phyloP scores from a whole-genome alignment of 495 filamentous ascomycete species.

The Astrocystis sublimbata region DNA sequence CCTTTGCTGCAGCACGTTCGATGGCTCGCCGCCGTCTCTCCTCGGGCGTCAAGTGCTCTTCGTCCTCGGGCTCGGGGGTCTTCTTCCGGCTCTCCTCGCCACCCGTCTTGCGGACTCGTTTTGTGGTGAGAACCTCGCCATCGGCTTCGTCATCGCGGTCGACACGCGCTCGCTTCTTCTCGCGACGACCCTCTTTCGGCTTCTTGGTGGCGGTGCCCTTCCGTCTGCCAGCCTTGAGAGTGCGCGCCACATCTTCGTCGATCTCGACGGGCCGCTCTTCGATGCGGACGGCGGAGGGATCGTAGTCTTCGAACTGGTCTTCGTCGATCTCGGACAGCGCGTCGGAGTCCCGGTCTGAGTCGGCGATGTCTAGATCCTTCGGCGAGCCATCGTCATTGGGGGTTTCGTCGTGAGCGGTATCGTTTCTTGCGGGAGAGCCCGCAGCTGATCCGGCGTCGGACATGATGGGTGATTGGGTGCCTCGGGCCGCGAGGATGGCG shows the following conservation, averaged over 20 bases:
- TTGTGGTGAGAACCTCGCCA: conserved; percentile 54
- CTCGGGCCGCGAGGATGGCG: not conserved
- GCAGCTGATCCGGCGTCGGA: conserved; percentile 43
- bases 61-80: conserved; percentile 57
- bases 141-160: conserved; percentile 59
- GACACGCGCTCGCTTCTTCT: conserved; percentile 68
- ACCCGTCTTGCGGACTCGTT: conserved; percentile 35
- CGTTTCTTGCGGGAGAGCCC: conserved; percentile 27
- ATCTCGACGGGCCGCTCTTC: conserved; percentile 81
- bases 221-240: conserved; percentile 73
- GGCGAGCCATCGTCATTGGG: conserved; percentile 30
- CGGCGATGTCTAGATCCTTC: conserved; percentile 41
- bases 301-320: conserved; percentile 87
- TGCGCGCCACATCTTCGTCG: conserved; percentile 79
- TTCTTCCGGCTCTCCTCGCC: conserved; percentile 49
- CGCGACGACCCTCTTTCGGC: conserved; percentile 72
- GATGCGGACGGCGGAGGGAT: conserved; percentile 71
- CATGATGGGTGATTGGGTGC: conserved; percentile 33
- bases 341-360: conserved; percentile 77
- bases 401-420: conserved; percentile 39
- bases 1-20: conserved; percentile 79
- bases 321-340: conserved; percentile 94
- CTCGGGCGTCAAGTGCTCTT: conserved; percentile 64
- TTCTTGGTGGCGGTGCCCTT: conserved; percentile 71
- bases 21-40: conserved; percentile 78